A percentile compares a stretch with the other conserved stretches of the same genome.
Evolutionary conservation across 345 rosid species (phyloP).

Genomic region (Trapa incisa): DNA sequence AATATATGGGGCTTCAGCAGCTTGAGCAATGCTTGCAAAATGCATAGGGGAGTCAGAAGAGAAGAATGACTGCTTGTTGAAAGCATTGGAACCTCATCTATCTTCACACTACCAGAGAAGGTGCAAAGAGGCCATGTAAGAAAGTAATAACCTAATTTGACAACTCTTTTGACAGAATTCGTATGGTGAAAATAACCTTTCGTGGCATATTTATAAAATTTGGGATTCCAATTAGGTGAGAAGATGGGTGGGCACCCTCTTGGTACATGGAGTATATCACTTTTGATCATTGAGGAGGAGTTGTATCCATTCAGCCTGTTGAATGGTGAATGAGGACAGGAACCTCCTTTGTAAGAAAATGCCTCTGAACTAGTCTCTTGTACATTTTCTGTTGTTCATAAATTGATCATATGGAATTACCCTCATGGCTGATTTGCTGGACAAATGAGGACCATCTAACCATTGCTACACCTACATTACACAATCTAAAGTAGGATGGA

Average conservation of each 20-base stretch:
- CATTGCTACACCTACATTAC: not conserved
- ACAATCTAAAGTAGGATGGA: not conserved
- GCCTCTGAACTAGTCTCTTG: not conserved
- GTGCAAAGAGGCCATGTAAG: constrained; percentile 79
- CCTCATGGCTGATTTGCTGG: not conserved
- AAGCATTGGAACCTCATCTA: constrained; percentile 47
- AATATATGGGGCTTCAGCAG: constrained; percentile 57
- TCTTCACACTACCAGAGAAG: constrained; percentile 51
- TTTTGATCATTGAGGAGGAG: constrained; percentile 51
- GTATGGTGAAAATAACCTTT: not conserved
- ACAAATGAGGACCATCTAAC: not conserved
- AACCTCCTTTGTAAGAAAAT: not conserved
- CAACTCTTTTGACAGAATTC: not conserved
- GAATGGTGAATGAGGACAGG: not conserved
- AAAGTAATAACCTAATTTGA: constrained; percentile 35
- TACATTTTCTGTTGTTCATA: not conserved
- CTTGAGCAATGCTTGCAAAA: constrained; percentile 65
- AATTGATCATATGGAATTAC: not conserved
- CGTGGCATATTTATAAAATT: not conserved
- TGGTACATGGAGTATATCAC: constrained; percentile 78
- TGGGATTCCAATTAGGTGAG: constrained; percentile 32
- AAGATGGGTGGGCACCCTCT: constrained; percentile 39
- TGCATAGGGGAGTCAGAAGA: constrained; percentile 61
- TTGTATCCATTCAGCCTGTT: constrained; percentile 24
- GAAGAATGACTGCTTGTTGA: constrained; percentile 41